These are phyloP conservation scores for Vitis hybrid DNA, from an alignment of 177 flowering plant genomes.

Conservation along the genomic window DNA sequence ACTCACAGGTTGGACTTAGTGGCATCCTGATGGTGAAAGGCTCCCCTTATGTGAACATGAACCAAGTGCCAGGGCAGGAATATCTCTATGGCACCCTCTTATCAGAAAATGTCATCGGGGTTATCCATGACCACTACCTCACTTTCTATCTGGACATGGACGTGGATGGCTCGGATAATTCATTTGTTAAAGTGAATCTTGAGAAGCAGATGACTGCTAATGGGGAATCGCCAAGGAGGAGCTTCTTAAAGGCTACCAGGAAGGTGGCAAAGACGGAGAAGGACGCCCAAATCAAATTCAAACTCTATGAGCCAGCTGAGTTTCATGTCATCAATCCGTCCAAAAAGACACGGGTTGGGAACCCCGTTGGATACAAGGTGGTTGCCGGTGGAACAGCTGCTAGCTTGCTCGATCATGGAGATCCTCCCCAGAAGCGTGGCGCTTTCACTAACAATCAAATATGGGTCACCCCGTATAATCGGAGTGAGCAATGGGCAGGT, in stretches of 20 bases:
- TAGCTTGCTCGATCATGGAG: conserved; percentile 68
- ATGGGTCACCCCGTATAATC: conserved; percentile 91
- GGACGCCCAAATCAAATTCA: conserved; percentile 76
- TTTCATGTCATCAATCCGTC: conserved; percentile 74
- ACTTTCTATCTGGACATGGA: conserved; percentile 88
- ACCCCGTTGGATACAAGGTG: conserved; percentile 80
- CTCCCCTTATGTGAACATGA: conserved; percentile 39
- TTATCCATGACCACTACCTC: conserved; percentile 82
- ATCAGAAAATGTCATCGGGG: conserved; percentile 80
- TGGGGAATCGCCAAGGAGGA: conserved; percentile 63
- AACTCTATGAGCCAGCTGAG: conserved; percentile 72
- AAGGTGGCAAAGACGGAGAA: conserved; percentile 73
- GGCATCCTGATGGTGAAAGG: conserved; percentile 92
- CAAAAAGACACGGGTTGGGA: conserved; percentile 64
- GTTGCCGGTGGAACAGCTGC: conserved; percentile 81
- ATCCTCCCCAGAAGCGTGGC: conserved; percentile 73
- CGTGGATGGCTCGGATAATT: conserved; percentile 71
- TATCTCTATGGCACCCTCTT: conserved; percentile 62
- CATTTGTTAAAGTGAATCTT: conserved; percentile 70
- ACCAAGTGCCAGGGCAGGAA: conserved; percentile 41
- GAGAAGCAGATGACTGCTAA: conserved; percentile 39
- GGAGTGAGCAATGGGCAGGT: conserved; percentile 85
- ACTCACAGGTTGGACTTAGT: conserved; percentile 68
- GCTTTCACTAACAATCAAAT: conserved; percentile 90
- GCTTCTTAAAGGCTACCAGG: conserved; percentile 58